These are phyloP conservation scores for Cercospora sp. DNA, from an alignment of 2,329 filamentous ascomycete species.

Conservation along the genomic window DNA sequence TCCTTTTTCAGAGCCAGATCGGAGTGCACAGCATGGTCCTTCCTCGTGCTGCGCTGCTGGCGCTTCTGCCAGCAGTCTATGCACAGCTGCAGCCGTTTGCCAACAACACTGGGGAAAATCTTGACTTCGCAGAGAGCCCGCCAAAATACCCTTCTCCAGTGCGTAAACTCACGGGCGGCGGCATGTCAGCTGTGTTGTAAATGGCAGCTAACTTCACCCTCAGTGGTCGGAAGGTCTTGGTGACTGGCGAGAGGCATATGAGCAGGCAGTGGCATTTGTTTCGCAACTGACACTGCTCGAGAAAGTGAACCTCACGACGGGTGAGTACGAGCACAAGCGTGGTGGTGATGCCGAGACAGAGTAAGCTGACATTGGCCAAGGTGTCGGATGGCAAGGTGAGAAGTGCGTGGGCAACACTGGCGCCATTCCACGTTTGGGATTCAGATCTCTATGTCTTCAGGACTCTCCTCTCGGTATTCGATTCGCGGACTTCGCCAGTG, in stretches of 20 bases:
- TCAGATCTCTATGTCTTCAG: slow-evolving; percentile 78
- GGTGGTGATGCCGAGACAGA: neutral
- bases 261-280: slow-evolving; percentile 75
- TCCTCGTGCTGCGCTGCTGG: slow-evolving; percentile 31
- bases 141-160: slow-evolving; percentile 77
- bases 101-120: slow-evolving; percentile 22
- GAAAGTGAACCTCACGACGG: slow-evolving; percentile 91
- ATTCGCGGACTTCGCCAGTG: slow-evolving; percentile 75
- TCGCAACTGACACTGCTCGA: slow-evolving; percentile 79
- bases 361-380: slow-evolving; percentile 40
- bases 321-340: neutral
- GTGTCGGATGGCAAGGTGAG: slow-evolving; percentile 73
- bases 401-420: slow-evolving; percentile 76
- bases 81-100: slow-evolving; percentile 33
- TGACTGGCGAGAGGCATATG: slow-evolving; percentile 74
- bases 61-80: slow-evolving; percentile 35
- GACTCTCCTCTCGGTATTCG: slow-evolving; percentile 82
- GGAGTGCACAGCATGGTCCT: slow-evolving; percentile 28
- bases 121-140: slow-evolving; percentile 49
- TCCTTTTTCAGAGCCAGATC: neutral
- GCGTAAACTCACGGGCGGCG: neutral
- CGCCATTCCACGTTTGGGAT: slow-evolving; percentile 67
- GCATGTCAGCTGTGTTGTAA: neutral
- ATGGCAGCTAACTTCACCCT: neutral
- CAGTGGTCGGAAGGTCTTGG: slow-evolving; percentile 73